Evolutionary conservation across 2,329 filamentous ascomycete genomes (phyloP).

Genomic region (Botryotinia convoluta): DNA sequence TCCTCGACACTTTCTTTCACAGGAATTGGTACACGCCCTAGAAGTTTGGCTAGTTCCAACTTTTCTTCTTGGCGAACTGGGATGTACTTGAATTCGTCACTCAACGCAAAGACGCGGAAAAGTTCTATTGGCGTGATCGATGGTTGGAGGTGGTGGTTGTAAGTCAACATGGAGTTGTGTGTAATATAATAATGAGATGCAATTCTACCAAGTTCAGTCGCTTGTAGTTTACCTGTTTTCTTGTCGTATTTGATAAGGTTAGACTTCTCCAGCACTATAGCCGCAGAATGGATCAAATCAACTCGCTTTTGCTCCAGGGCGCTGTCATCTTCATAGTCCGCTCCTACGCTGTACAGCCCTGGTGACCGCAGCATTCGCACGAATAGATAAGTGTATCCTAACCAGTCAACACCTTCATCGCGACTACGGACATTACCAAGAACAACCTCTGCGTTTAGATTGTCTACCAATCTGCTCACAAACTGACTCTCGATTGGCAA

Average conservation of each 20-base stretch:
- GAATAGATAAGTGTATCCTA: slow-evolving; percentile 97
- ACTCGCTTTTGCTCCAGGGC: slow-evolving; percentile 94
- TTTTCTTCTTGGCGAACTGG: slow-evolving; percentile 97
- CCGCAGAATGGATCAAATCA: slow-evolving; percentile 94
- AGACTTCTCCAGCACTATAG: slow-evolving; percentile 79
- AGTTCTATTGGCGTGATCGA: slow-evolving; percentile 92
- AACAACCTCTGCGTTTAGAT: slow-evolving; percentile 93
- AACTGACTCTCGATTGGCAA: slow-evolving; percentile 96
- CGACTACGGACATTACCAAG: slow-evolving; percentile 87
- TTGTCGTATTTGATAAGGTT: slow-evolving; percentile 94
- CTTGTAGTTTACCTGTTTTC: slow-evolving; percentile 81
- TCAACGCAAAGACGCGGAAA: slow-evolving; percentile 93
- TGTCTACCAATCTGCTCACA: slow-evolving; percentile 88
- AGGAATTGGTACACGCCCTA: slow-evolving; percentile 87
- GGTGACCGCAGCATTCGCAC: slow-evolving; percentile 96
- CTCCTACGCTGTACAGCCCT: slow-evolving; percentile 89
- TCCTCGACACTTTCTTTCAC: slow-evolving; percentile 98
- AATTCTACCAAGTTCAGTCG: slow-evolving; percentile 91
- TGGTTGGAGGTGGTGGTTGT: slow-evolving; percentile 92
- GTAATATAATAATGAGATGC: slow-evolving; percentile 99
- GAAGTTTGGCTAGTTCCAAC: slow-evolving; percentile 86
- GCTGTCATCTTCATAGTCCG: slow-evolving; percentile 91
- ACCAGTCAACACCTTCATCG: slow-evolving; percentile 98
- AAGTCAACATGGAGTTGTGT: slow-evolving; percentile 92
- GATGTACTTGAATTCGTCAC: slow-evolving; percentile 98